A percentile compares a stretch with the other conserved stretches of the same genome.
Evolutionary conservation across 2,329 filamentous ascomycete species (phyloP).

Genomic region (Ascochyta fabae): DNA sequence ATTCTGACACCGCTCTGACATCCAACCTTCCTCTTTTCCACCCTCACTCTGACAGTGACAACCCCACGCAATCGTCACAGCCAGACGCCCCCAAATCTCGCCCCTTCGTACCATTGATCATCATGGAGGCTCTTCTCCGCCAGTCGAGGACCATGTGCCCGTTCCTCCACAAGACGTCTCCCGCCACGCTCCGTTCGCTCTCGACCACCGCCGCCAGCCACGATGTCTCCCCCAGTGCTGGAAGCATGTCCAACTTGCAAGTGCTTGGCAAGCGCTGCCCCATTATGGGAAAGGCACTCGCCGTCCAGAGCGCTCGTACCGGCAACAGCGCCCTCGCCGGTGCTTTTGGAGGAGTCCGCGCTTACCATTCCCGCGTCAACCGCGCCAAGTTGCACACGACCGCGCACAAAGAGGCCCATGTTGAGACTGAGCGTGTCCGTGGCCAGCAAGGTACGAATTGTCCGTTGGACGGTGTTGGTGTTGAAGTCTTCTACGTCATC

Average conservation of each 20-base stretch:
- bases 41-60: background rate
- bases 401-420: constrained; percentile 75
- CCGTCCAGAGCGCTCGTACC: constrained; percentile 71
- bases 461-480: background rate
- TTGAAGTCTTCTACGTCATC: constrained; percentile 4
- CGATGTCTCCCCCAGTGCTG: constrained; percentile 77
- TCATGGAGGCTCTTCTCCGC: constrained; percentile 92
- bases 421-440: constrained; percentile 62
- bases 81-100: background rate
- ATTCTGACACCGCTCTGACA: constrained; percentile 19
- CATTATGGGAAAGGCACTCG: constrained; percentile 97
- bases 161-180: constrained; percentile 93
- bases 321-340: constrained; percentile 55
- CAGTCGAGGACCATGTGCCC: constrained; percentile 97
- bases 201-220: constrained; percentile 73
- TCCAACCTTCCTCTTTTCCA: constrained; percentile 7
- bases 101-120: constrained; percentile 27
- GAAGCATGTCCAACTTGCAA: constrained; percentile 96
- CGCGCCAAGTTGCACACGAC: constrained; percentile 85
- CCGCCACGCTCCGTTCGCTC: constrained; percentile 87
- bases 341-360: constrained; percentile 57
- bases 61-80: background rate
- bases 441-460: constrained; percentile 51
- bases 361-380: constrained; percentile 58
- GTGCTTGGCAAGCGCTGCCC: constrained; percentile 93